These are phyloP conservation scores for Pyrrhoderma noxium DNA, from an alignment of 1,284 basidiomycete genomes.

Conservation along the genomic window DNA sequence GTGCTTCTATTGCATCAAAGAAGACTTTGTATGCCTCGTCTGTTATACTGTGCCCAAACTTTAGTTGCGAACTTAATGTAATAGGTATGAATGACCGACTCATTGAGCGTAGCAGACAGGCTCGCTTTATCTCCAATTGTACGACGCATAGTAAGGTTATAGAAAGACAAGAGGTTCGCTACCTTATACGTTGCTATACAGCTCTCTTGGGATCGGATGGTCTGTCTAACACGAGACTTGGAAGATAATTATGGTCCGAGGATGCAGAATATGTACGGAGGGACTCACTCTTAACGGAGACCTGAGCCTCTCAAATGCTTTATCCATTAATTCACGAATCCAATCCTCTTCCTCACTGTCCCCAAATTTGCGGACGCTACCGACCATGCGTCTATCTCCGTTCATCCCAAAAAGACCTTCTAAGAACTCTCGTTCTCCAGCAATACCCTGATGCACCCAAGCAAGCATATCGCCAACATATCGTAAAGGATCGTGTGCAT, in stretches of 20 bases:
- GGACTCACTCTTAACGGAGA: constrained; percentile 60
- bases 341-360: constrained; percentile 60
- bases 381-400: constrained; percentile 67
- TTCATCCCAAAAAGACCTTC: constrained; percentile 75
- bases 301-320: constrained; percentile 77
- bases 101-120: constrained; percentile 70
- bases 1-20: constrained; percentile 77
- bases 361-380: constrained; percentile 53
- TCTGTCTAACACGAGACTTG: constrained; percentile 84
- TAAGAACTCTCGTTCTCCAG: constrained; percentile 89
- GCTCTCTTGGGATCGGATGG: constrained; percentile 87
- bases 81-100: constrained; percentile 45
- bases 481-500: constrained; percentile 93
- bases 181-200: constrained; percentile 88
- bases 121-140: constrained; percentile 82
- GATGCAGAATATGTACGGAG: constrained; percentile 8
- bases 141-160: constrained; percentile 84
- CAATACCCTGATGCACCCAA: constrained; percentile 96
- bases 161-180: constrained; percentile 92
- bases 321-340: constrained; percentile 80
- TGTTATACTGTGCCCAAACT: constrained; percentile 55
- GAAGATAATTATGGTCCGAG: too few relatives aligned
- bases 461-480: constrained; percentile 99
- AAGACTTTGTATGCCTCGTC: constrained; percentile 77
- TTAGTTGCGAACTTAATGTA: not conserved